These are phyloP conservation scores for Penicillium polonicum DNA, from an alignment of 2,329 filamentous ascomycete species.

Conservation along the genomic window DNA sequence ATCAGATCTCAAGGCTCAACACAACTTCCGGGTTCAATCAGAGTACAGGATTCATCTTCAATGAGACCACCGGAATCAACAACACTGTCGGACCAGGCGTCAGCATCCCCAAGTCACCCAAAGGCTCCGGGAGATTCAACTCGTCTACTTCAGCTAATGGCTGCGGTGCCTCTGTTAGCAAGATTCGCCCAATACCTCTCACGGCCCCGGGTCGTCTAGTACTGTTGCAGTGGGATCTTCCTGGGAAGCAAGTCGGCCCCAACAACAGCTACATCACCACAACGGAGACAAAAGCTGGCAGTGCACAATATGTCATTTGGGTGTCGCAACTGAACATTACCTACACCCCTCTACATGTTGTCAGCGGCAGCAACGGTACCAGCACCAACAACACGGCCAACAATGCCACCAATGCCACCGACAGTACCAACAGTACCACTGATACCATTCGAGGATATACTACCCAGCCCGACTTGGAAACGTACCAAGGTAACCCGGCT, in stretches of 20 bases:
- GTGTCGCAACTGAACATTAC: slow-evolving; percentile 75
- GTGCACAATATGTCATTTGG: slow-evolving; percentile 70
- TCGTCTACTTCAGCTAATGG: slow-evolving; percentile 40
- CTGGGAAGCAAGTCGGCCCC: slow-evolving; percentile 68
- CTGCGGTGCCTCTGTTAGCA: slow-evolving; percentile 62
- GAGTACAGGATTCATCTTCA: background rate
- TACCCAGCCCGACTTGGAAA: slow-evolving; percentile 68
- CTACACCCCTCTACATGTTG: slow-evolving; percentile 59
- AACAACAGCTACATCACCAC: slow-evolving; percentile 79
- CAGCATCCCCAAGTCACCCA: slow-evolving; percentile 41
- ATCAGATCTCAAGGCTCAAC: background rate
- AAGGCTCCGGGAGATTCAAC: slow-evolving; percentile 48
- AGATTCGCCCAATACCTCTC: slow-evolving; percentile 64
- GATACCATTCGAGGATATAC: slow-evolving; percentile 58
- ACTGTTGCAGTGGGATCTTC: slow-evolving; percentile 69
- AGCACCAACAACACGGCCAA: background rate
- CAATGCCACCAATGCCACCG: slow-evolving; percentile 44
- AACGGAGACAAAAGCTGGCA: slow-evolving; percentile 48
- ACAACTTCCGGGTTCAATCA: slow-evolving; percentile 38
- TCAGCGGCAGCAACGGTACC: slow-evolving; percentile 45
- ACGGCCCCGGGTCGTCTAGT: slow-evolving; percentile 73
- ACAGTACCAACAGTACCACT: slow-evolving; percentile 27
- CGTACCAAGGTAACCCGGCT: slow-evolving; percentile 66
- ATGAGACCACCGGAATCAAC: slow-evolving; percentile 54
- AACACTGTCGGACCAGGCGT: slow-evolving; percentile 55